Base-by-base conservation (phyloP, 495 filamentous ascomycete species). In the Lineolata rhizophorae region DNA sequence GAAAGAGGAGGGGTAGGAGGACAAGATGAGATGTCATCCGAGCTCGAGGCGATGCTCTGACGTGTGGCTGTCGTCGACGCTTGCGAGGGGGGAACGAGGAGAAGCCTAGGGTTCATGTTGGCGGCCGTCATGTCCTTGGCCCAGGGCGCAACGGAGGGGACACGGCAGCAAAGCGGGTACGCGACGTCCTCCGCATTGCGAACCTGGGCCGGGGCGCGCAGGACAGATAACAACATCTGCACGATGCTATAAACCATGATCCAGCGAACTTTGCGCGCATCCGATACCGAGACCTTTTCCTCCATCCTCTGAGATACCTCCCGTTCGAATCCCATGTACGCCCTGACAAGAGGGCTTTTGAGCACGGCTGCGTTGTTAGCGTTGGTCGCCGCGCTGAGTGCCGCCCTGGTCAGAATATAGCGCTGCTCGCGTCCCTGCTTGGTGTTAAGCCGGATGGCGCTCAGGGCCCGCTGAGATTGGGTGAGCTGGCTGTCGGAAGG, bases 181-280 rank as follows among this genome's bases (percentile, higher is more conserved):
- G 27, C 29, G 8, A 48, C 27, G 1, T 20, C 32, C 20, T 50
- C 46, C 6, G 46, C 38, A 19, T 53, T 47, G 11, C 46, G 38
- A 13, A 55, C 50, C 36, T 53, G 52, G 24, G 40, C 40, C 10
- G 53, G 53, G 0, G 49, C 53, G 14, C 45, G 44, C 2, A 40
- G 43, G 6, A 51, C 41, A 11, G 50, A 53, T 14, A 46, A 41
- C 13, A 56, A 45, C 37, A 53, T 50, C 47, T 83, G 76, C 13
- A 83, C 52, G 10, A 74, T 55, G 20, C 68, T 65, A 46, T 83
- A 83, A 22, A 82, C 61, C 9, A 82, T 50, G 2, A 78, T 53
- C 76, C 76, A 83, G 31, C 76, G 67, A 13, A 56, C 47, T 39
- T 52, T 55, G 3, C 55, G 43, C 13, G 50, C 52, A 20, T 58